Evolutionary conservation across 2,329 filamentous ascomycete species (phyloP), one percentile per base, ranked within the genome.

Genomic region (Calonectria crousiana): DNA sequence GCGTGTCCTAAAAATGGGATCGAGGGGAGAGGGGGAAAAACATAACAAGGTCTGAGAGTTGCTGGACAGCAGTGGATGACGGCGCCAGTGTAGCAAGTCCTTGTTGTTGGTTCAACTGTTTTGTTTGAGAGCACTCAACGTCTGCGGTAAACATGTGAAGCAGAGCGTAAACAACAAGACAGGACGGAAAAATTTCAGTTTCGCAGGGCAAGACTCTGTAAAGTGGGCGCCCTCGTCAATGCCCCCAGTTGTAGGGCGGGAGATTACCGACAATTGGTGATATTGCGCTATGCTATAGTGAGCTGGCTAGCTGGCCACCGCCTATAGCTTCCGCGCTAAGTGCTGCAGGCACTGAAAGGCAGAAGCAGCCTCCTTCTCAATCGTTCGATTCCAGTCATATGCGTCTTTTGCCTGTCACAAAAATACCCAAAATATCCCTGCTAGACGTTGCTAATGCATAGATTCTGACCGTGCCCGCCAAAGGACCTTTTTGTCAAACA

Each of bases 251-350:
- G 36, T 38, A 41, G 36, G 34, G 56, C 36, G 32, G 41, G n/a
- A 38, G 56, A 60, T 60, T 38, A 38, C 34, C 30, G 34, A 47
- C 20, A 18, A n/a, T 13, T 62, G 36, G 23, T 26, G 26, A 62
- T 62, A 62, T 41, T 62, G 56, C 56, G 6, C 56, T 41, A 62
- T 62, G 56, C 56, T 62, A 62, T 62, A 62, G 56, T 41, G 34
- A 41, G 34, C 23, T 36, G 56, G 56, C 34, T 38, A 62, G 56
- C 32, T 41, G 56, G 8, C 56, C 32, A 26, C 56, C 56, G 34
- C 23, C 56, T 62, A 62, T 62, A 62, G 32, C 34, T 56, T 28
- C 10, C 6, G 56, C 56, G 56, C 32, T 62, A 62, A 34, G 30
- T 30, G 30, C 52, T 56, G 34, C 36, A 38, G 56, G 20, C 23